phyloP scores from a whole-genome alignment of 192 early-diverging fungal genomes.

The Kappamyces sp. region DNA sequence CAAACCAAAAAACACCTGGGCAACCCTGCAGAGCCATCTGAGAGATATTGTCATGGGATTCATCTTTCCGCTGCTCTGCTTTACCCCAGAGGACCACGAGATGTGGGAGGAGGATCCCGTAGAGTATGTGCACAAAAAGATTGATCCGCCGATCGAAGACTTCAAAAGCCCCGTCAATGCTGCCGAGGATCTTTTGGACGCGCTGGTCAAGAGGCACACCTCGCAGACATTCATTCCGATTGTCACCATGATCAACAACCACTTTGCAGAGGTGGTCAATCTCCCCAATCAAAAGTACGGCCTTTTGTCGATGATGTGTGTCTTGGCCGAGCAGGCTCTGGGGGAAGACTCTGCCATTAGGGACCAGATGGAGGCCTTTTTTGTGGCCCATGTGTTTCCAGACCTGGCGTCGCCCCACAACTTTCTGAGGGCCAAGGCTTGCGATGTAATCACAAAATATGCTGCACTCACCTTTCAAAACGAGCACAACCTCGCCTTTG shows the following conservation, averaged over 20 bases:
- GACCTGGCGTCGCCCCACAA: conserved; percentile 80
- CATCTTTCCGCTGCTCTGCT: conserved; percentile 91
- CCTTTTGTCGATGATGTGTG: conserved; percentile 80
- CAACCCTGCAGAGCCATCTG: conserved; percentile 78
- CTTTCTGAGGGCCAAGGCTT: conserved; percentile 70
- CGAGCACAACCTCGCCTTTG: conserved; percentile 21
- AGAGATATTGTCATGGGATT: conserved; percentile 78
- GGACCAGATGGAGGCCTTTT: conserved; percentile 72
- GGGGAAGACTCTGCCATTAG: conserved; percentile 63
- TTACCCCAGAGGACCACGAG: conserved; percentile 74
- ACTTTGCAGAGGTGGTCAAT: conserved; percentile 44
- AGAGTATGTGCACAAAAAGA: conserved; percentile 69
- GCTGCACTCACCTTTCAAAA: conserved; percentile 29
- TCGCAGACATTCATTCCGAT: conserved; percentile 75
- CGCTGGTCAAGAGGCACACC: conserved; percentile 70
- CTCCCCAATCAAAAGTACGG: conserved; percentile 82
- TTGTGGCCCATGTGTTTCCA: conserved; percentile 80
- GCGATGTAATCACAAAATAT: conserved; percentile 34
- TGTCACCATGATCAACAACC: conserved; percentile 69
- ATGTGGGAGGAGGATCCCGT: conserved; percentile 91
- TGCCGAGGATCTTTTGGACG: conserved; percentile 71
- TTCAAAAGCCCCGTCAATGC: conserved; percentile 69
- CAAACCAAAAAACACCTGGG: conserved; percentile 86
- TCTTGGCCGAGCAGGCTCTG: conserved; percentile 63
- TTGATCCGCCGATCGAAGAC: conserved; percentile 73